Percentiles rank a stretch among this genome's conserved stretches.
Evolutionary conservation across 306 rosid genomes (phyloP).

Genomic region (Cucurbita maxima): DNA sequence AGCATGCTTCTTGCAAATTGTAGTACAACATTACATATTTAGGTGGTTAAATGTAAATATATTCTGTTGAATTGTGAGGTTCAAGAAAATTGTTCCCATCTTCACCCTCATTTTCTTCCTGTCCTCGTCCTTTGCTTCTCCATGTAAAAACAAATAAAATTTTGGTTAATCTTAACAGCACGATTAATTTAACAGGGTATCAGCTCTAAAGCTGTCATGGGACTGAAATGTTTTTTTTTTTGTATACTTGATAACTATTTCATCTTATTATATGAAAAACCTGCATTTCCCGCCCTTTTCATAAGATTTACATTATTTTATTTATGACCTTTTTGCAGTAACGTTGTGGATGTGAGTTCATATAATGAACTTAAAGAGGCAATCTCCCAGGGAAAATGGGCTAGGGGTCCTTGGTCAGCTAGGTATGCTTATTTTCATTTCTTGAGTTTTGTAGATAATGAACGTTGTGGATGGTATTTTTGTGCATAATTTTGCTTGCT

Average conservation of each 20-base stretch:
- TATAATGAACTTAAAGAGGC: slow-evolving; percentile 84
- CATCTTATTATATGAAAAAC: background rate
- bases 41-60: background rate
- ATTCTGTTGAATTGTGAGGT: background rate
- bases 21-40: background rate
- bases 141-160: background rate
- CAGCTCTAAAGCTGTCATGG: background rate
- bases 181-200: background rate
- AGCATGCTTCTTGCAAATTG: background rate
- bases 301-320: background rate
- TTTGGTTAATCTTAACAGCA: background rate
- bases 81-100: background rate
- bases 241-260: background rate
- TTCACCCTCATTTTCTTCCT: background rate
- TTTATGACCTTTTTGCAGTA: slow-evolving; percentile 32
- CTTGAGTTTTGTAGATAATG: background rate
- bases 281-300: background rate
- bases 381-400: slow-evolving; percentile 85
- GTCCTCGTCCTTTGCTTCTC: background rate
- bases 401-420: slow-evolving; percentile 96
- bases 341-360: slow-evolving; percentile 65
- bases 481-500: background rate
- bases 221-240: background rate
- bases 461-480: background rate
- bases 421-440: slow-evolving; percentile 29